Base-by-base conservation (phyloP, 306 rosid genomes). In the Glycine latifolia region DNA sequence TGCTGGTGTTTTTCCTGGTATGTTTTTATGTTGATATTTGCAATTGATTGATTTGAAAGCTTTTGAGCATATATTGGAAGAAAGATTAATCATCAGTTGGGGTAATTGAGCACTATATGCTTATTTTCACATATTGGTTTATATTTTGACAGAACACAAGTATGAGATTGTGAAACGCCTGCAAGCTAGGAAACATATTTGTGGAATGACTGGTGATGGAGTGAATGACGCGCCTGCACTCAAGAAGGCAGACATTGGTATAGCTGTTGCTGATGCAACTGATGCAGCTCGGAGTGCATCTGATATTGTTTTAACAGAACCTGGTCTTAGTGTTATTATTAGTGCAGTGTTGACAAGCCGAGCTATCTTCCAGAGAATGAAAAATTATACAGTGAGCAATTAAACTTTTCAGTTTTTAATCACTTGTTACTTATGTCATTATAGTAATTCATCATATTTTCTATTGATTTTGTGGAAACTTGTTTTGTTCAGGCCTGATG, bases 251-350 rank as follows among this genome's bases (percentile, higher is more conserved):
- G 98, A 94, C 83, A 94, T 94, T 79, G 97, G 98, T 75, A 94
- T 94, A 74, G 98, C 98, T 72, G 98, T 94, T 69, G 97, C 98
- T 74, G 98, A 94, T 90, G 98, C 98, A 11, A 94, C 98, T 63
- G 98, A 94, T 87, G 98, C 98, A 11, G 98, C 98, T 77, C 94
- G 98, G 9, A 91, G 98, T 88, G 98, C 98, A 65, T 94, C 98
- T 17, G 98, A 94, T 85, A 94, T 94, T 82, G 98, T 94, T 67
- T 89, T 94, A 67, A 94, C 98, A 37, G 98, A 94, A 82, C 97
- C 98, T 63, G 98, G 98, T 13, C 91, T 94, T 15, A 94, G 98
- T 68, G 98, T 94, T 81, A 94, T 94, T 33, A 94, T 94, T 55
- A 94, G 98, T 86, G 98, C 98, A 39, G 98, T 94, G 75, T 87